Conservation (phyloP, 768 basidiomycete genomes). For the Mycena kentingensis region DNA sequence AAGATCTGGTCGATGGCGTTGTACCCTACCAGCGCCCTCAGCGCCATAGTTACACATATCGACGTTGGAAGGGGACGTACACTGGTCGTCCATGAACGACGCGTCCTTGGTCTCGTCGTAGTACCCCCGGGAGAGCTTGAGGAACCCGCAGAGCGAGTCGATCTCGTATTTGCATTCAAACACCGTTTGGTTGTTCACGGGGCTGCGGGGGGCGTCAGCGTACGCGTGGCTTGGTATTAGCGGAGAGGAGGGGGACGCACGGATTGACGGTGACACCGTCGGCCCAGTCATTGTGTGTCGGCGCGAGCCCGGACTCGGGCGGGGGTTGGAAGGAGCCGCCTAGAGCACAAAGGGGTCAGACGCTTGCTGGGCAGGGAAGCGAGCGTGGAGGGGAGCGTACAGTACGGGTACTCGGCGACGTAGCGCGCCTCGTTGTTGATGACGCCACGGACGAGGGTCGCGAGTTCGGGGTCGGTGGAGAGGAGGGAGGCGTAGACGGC, state of each 20-base stretch:
- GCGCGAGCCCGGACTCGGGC: slow-evolving; percentile 66
- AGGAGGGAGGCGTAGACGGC: slow-evolving; percentile 68
- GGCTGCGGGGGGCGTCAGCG: slow-evolving; percentile 39
- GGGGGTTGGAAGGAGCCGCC: slow-evolving; percentile 81
- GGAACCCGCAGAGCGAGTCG: slow-evolving; percentile 76
- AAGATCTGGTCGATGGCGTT: slow-evolving; percentile 71
- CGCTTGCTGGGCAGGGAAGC: neutral
- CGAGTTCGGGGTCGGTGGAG: slow-evolving; percentile 56
- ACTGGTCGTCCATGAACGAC: slow-evolving; percentile 72
- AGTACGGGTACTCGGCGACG: slow-evolving; percentile 73
- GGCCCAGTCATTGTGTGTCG: slow-evolving; percentile 69
- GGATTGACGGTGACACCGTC: slow-evolving; percentile 72
- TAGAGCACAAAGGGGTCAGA: slow-evolving; percentile 15
- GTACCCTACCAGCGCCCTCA: slow-evolving; percentile 51
- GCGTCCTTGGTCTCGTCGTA: slow-evolving; percentile 70
- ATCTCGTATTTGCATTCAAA: slow-evolving; percentile 90
- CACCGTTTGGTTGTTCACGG: slow-evolving; percentile 67
- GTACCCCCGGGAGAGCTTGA: slow-evolving; percentile 76
- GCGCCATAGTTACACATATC: neutral
- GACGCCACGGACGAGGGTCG: slow-evolving; percentile 72
- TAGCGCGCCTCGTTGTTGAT: slow-evolving; percentile 81
- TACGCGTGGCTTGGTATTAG: neutral
- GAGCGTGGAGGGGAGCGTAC: slow-evolving; percentile 33
- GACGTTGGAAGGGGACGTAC: slow-evolving; percentile 37
- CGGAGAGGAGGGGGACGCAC: slow-evolving; percentile 41